Percentiles rank a stretch among this genome's conserved stretches.
phyloP scores from a whole-genome alignment of 352 stramenopile genomes.

The Halophytophthora polymorphica region DNA sequence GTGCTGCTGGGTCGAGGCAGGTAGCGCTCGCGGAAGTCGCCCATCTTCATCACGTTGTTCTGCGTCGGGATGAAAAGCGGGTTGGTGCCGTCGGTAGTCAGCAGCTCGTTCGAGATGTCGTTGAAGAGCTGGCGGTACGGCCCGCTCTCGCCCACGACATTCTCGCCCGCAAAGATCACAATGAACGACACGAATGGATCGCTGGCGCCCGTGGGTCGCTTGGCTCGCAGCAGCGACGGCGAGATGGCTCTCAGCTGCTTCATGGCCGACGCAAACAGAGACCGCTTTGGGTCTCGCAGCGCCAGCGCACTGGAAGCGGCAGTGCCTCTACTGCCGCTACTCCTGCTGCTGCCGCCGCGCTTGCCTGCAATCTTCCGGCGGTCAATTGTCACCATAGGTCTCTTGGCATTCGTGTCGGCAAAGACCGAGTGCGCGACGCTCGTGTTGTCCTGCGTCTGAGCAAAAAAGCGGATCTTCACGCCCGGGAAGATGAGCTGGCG shows the following conservation, averaged over 20 bases:
- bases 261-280: slow-evolving; percentile 70
- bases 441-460: slow-evolving; percentile 66
- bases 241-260: slow-evolving; percentile 46
- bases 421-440: slow-evolving; percentile 49
- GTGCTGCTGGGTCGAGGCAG: slow-evolving; percentile 57
- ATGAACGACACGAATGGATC: slow-evolving; percentile 83
- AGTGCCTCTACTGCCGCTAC: slow-evolving; percentile 1
- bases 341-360: slow-evolving; percentile 15
- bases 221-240: slow-evolving; percentile 49
- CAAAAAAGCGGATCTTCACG: slow-evolving; percentile 76
- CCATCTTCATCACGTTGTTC: slow-evolving; percentile 69
- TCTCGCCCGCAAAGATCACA: slow-evolving; percentile 72
- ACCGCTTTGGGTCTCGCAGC: slow-evolving; percentile 46
- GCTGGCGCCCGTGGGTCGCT: slow-evolving; percentile 70
- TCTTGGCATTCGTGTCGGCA: slow-evolving; percentile 43
- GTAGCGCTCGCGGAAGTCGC: slow-evolving; percentile 67
- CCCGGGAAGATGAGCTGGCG: slow-evolving; percentile 68
- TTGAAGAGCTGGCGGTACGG: slow-evolving; percentile 82
- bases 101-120: slow-evolving; percentile 67
- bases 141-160: slow-evolving; percentile 75
- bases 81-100: slow-evolving; percentile 32
- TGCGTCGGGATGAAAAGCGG: slow-evolving; percentile 68
- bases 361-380: slow-evolving; percentile 45
- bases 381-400: slow-evolving; percentile 68
- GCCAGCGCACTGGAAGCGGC: slow-evolving; percentile 15